A percentile compares a stretch with the other conserved stretches of the same genome.
These are phyloP conservation scores for Ilyonectria destructans DNA, from an alignment of 2,329 filamentous ascomycete species.

Conservation along the genomic window DNA sequence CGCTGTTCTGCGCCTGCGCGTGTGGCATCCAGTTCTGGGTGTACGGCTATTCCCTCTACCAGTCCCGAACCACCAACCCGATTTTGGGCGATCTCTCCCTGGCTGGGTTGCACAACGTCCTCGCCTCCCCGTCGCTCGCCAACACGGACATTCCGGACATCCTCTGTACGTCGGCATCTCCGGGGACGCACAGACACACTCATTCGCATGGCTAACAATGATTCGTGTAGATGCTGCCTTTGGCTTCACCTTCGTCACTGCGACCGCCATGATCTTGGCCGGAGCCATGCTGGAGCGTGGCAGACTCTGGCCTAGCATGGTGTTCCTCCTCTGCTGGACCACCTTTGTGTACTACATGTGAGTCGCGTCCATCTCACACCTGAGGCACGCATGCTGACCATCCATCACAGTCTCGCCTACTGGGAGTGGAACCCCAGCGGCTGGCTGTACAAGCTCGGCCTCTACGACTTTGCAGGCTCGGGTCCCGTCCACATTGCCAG, in stretches of 20 bases:
- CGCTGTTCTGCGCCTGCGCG: conserved; percentile 62
- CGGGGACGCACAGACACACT: accelerated
- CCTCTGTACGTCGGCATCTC: conserved; percentile 43
- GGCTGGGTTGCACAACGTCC: conserved; percentile 55
- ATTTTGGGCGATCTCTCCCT: conserved; percentile 56
- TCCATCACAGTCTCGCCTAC: conserved; percentile 64
- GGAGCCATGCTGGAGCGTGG: conserved; percentile 58
- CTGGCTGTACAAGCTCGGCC: conserved; percentile 75
- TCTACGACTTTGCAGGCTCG: conserved; percentile 74
- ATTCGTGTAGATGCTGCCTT: conserved; percentile 52
- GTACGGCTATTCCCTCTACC: conserved; percentile 63
- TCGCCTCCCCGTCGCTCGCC: conserved; percentile 57
- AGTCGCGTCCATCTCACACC: neutral
- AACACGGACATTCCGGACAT: conserved; percentile 57
- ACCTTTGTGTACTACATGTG: conserved; percentile 73
- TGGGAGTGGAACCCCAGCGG: conserved; percentile 80
- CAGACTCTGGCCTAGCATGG: conserved; percentile 64
- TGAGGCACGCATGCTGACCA: neutral
- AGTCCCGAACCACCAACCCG: conserved; percentile 55
- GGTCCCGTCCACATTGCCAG: conserved; percentile 77
- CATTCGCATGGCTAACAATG: neutral
- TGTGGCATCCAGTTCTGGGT: conserved; percentile 65
- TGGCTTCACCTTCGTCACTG: conserved; percentile 57
- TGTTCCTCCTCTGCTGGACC: conserved; percentile 77
- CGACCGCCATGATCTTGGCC: conserved; percentile 59